Conservation (phyloP, 345 rosid genomes). For the Lumnitzera racemosa region DNA sequence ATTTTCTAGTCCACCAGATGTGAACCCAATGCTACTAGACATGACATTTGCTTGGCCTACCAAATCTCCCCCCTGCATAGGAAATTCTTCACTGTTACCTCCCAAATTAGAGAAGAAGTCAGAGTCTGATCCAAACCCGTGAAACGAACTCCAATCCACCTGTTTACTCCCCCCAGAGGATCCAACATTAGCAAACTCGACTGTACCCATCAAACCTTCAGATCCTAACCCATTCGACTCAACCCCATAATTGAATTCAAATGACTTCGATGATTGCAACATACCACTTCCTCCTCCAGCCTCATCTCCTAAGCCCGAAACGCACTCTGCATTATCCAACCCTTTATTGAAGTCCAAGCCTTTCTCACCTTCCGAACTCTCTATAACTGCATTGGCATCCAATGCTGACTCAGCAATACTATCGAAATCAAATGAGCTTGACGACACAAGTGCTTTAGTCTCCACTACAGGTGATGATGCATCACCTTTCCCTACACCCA, state of each 20-base stretch:
- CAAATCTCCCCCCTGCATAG: slow-evolving; percentile 24
- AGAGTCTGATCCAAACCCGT: slow-evolving; percentile 60
- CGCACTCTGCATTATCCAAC: slow-evolving; percentile 3
- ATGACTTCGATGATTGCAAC: slow-evolving; percentile 13
- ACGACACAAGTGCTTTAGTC: slow-evolving; percentile 13
- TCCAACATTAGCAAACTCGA: slow-evolving; percentile 14
- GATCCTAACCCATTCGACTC: slow-evolving; percentile 8
- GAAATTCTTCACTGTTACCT: slow-evolving; percentile 28
- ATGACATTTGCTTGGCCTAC: slow-evolving; percentile 9
- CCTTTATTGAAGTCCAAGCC: background rate
- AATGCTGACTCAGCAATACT: slow-evolving; percentile 5
- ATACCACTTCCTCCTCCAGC: slow-evolving; percentile 8
- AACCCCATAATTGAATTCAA: slow-evolving; percentile 13
- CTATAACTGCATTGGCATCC: background rate
- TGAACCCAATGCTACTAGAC: slow-evolving; percentile 20
- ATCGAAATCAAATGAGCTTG: slow-evolving; percentile 16
- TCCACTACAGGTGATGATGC: background rate
- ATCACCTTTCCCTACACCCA: slow-evolving; percentile 7
- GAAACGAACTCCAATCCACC: slow-evolving; percentile 84
- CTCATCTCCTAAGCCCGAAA: background rate
- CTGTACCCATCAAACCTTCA: background rate
- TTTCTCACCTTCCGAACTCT: slow-evolving; percentile 2
- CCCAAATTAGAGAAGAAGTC: slow-evolving; percentile 70
- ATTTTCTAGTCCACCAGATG: slow-evolving; percentile 20
- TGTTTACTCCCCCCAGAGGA: slow-evolving; percentile 51